phyloP scores from a whole-genome alignment of 192 early-diverging fungal species.

The Coemansia sp. region DNA sequence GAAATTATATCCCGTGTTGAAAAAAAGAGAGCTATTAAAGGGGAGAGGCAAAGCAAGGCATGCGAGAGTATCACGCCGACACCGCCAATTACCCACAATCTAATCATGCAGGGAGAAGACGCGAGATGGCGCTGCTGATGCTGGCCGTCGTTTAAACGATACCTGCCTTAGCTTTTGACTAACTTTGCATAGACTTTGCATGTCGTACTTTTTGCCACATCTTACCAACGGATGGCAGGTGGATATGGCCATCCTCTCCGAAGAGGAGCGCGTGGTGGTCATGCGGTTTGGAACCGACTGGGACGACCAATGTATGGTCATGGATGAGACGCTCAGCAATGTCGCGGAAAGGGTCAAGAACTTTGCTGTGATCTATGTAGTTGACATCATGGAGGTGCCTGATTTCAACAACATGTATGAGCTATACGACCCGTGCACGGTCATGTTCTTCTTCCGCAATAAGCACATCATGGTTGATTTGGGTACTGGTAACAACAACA shows the following conservation, averaged over 20 bases:
- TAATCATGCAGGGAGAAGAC: background rate
- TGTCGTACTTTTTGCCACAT: constrained; percentile 51
- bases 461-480: constrained; percentile 99
- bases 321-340: constrained; percentile 94
- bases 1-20: background rate
- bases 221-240: constrained; percentile 86
- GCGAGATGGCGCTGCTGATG: background rate
- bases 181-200: background rate
- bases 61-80: background rate
- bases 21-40: background rate
- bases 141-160: background rate
- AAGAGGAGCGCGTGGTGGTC: constrained; percentile 96
- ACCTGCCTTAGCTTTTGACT: background rate
- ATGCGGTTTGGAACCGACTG: constrained; percentile 98
- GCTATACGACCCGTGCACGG: constrained; percentile 95
- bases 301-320: constrained; percentile 94
- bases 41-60: background rate
- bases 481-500: constrained; percentile 99
- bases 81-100: background rate
- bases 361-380: constrained; percentile 96
- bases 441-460: constrained; percentile 96
- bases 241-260: constrained; percentile 96
- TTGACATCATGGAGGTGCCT: constrained; percentile 93
- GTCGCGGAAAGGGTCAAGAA: constrained; percentile 96
- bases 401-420: constrained; percentile 98